Evolutionary conservation across 73 alveolate genomes (phyloP), one percentile per base, ranked within the genome.

Genomic region (Blepharisma japonicum): DNA sequence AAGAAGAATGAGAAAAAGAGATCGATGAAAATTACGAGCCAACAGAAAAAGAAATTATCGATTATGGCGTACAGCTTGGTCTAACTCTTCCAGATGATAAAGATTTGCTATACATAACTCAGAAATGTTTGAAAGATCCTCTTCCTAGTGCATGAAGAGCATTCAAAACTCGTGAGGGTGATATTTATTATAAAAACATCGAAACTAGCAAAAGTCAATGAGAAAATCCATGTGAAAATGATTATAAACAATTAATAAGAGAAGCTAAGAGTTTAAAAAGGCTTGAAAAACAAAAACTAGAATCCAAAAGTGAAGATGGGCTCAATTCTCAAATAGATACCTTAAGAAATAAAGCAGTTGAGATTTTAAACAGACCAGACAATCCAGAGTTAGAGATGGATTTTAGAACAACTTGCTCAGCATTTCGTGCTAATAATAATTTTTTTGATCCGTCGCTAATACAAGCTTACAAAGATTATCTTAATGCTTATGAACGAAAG

Each of bases 191-290:
- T 81, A 71, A 76, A 39, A 93, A 93, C 83, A 82, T 87, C 76
- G 81, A 80, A 11, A 85, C 98, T 7, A 53, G 82, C 20, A 90
- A 86, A 70, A 51, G 78, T 55, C 55, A 79, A 11, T 87, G 84
- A 67, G 98, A 90, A 54, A 97, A 93, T 74, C 98, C 98, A 0
- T 93, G 98, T 68, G 98, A 93, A 77, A 94, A 87, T 56, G 83
- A 83, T 82, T 93, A 93, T 53, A 77, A 79, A 56, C 7, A 56
- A 20, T 45, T 18, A 55, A 79, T 39, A 90, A 87, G 55, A 86
- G 82, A 71, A 68, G 77, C 32, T 77, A 81, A 49, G 38, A 47
- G 55, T 20, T 83, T 14, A 76, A 83, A 67, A 89, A 86, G 83
- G 70, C 82, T 38, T 89, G 80, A 25, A 50, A 7, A 50, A 50